Evolutionary conservation across 805 yeast genomes (phyloP).

Genomic region (Zygosaccharomyces siamensis): DNA sequence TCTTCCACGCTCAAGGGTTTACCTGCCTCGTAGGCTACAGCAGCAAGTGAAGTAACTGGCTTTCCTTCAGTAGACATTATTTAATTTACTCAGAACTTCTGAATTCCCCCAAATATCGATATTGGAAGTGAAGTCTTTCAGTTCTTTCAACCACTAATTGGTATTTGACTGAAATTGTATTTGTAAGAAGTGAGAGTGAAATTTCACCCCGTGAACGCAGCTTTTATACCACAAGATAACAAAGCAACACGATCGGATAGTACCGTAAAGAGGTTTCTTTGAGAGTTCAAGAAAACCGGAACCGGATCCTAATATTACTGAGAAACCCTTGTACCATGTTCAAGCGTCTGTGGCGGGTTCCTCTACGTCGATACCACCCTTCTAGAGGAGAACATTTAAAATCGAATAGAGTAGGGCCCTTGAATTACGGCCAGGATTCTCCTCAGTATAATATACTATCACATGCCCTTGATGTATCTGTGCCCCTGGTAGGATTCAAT

Average conservation of each 20-base stretch:
- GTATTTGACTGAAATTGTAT: neutral
- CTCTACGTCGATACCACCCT: conserved; percentile 27
- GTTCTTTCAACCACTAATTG: neutral
- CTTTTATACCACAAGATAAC: neutral
- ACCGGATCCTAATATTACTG: neutral
- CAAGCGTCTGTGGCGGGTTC: neutral
- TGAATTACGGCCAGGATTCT: conserved; percentile 27
- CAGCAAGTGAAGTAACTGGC: conserved; percentile 85
- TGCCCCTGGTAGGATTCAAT: conserved; percentile 31
- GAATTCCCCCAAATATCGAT: neutral
- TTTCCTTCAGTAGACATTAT: conserved; percentile 31
- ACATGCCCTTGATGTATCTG: conserved; percentile 27
- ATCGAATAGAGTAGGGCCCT: conserved; percentile 20
- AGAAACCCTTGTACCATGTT: neutral
- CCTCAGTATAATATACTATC: conserved; percentile 26
- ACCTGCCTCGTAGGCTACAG: conserved; percentile 96
- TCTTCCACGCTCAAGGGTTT: conserved; percentile 79
- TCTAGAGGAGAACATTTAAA: conserved; percentile 22
- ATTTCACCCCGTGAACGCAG: neutral
- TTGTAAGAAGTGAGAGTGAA: neutral
- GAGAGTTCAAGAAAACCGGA: neutral
- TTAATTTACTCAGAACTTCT: neutral
- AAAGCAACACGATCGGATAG: neutral
- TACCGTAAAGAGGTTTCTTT: neutral
- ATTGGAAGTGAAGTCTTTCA: neutral